A percentile compares a stretch with the other conserved stretches of the same genome.
phyloP scores from a whole-genome alignment of 192 early-diverging fungal species.

The Pilaira anomala region DNA sequence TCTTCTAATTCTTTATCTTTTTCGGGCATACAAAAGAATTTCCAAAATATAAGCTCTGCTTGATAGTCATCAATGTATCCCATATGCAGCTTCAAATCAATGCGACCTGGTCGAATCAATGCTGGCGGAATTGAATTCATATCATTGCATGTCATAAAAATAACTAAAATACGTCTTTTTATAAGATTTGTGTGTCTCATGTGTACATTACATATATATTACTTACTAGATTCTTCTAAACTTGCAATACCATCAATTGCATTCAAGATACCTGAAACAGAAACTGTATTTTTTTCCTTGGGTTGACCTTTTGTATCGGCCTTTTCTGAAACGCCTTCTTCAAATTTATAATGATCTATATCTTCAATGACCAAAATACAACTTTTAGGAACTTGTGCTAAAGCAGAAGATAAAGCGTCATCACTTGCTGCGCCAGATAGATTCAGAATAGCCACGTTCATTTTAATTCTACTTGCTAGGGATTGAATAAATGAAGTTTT shows the following conservation, averaged over 20 bases:
- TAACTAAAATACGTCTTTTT: too few relatives aligned
- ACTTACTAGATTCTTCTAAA: constrained; percentile 43
- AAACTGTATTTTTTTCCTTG: constrained; percentile 31
- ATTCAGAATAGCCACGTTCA: constrained; percentile 48
- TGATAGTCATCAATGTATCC: constrained; percentile 45
- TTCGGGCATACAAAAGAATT: constrained; percentile 15
- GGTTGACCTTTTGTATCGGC: constrained; percentile 16
- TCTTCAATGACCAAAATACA: constrained; percentile 53
- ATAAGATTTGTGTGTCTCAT: neutral
- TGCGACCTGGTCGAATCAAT: constrained; percentile 50
- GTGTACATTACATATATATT: neutral
- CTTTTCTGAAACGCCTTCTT: constrained; percentile 6
- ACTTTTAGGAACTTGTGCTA: constrained; percentile 42
- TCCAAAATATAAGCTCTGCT: constrained; percentile 38
- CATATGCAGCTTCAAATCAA: constrained; percentile 48
- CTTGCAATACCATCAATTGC: constrained; percentile 50
- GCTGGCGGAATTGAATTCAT: constrained; percentile 45
- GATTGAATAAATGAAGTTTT: constrained; percentile 54
- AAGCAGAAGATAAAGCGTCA: constrained; percentile 34
- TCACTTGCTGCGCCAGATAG: constrained; percentile 42
- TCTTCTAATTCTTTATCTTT: neutral
- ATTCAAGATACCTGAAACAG: constrained; percentile 46
- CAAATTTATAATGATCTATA: constrained; percentile 37
- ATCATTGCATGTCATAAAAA: constrained; percentile 52
- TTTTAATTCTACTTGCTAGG: constrained; percentile 47